Percentiles rank a stretch among this genome's conserved stretches.
These are phyloP conservation scores for Panaeolus papilionaceus DNA, from an alignment of 768 basidiomycete species.

Conservation along the genomic window DNA sequence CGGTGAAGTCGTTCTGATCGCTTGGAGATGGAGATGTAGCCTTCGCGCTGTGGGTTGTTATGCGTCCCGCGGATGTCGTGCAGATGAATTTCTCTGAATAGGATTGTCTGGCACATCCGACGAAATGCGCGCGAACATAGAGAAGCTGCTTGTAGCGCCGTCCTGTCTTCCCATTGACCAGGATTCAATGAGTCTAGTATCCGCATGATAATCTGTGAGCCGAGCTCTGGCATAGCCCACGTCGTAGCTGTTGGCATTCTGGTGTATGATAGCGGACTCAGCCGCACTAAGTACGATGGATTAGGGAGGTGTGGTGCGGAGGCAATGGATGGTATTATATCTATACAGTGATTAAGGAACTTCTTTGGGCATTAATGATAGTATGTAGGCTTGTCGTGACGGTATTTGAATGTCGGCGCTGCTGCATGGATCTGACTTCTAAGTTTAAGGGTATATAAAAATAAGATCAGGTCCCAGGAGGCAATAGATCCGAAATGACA, in stretches of 20 bases:
- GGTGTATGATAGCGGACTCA: not conserved
- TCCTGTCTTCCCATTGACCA: conserved; percentile 6
- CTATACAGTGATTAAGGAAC: not conserved
- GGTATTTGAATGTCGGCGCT: conserved; percentile 7
- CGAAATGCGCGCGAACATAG: not conserved
- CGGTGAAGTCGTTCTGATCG: conserved; percentile 4
- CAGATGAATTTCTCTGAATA: conserved; percentile 5
- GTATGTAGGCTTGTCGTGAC: conserved; percentile 1
- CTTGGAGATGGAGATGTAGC: conserved; percentile 7
- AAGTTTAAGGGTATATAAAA: conserved; percentile 12
- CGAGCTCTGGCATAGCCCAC: not conserved
- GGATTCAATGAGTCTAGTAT: not conserved
- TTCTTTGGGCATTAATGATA: not conserved
- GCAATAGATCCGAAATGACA: conserved; percentile 15
- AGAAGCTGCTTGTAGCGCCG: not conserved
- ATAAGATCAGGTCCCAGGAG: conserved; percentile 8
- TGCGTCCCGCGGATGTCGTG: conserved; percentile 9
- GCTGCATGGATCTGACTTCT: conserved; percentile 9
- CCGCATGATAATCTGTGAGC: not conserved
- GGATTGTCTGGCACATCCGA: conserved; percentile 1
- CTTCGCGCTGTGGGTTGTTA: not conserved
- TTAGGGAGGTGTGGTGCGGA: not conserved
- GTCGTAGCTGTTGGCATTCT: conserved; percentile 5
- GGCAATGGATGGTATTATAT: not conserved
- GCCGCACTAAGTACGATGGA: not conserved